Evolutionary conservation across 495 filamentous ascomycete genomes (phyloP), one percentile per base, ranked within the genome.

Genomic region (Xylaria scruposa): DNA sequence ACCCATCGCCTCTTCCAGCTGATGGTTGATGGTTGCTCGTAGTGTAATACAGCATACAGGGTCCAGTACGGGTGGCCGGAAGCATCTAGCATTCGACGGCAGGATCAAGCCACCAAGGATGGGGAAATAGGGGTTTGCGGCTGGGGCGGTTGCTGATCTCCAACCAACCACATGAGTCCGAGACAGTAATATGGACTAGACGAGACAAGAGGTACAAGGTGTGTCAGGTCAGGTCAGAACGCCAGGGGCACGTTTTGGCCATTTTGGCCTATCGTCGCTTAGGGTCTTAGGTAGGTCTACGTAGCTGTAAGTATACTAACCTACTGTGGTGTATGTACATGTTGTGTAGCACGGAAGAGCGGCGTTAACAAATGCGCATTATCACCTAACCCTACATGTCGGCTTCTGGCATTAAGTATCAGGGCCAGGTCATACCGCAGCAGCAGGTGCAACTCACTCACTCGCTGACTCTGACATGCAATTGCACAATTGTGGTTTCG

Each of bases 131-230:
- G 63, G 46, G 65, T 53, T 53, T 63, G 65, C 63, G 63, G 40
- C 63, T 67, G 63, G 63, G 49, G 65, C 65, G 65, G n/a, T 67
- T 54, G 47, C 36, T 9, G 26, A 33, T 42, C 29, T 53, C 63
- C 46, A 67, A 29, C 63, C 63, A 67, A 51, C 63, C 63, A 67
- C 36, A 67, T 21, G 63, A 38, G 58, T 40, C 8, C 33, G 33
- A 38, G 58, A 60, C 58, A 60, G 58, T 24, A 36, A 38, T 38
- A 38, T 60, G 33, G 58, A n/a, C 56, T 26, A 33, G 31, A 59
- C 56, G 56, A 59, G 56, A 59, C 31, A 5, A 59, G 56, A 59
- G 56, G 29, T 38, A 33, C 33, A 38, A 38, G 58, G 29, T 44
- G 47, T 67, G 65, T 67, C 65, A 67, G 65, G 36, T 56, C 49